phyloP scores from a whole-genome alignment of 2,329 filamentous ascomycete species.

The Penicillium fuscoglaucum region DNA sequence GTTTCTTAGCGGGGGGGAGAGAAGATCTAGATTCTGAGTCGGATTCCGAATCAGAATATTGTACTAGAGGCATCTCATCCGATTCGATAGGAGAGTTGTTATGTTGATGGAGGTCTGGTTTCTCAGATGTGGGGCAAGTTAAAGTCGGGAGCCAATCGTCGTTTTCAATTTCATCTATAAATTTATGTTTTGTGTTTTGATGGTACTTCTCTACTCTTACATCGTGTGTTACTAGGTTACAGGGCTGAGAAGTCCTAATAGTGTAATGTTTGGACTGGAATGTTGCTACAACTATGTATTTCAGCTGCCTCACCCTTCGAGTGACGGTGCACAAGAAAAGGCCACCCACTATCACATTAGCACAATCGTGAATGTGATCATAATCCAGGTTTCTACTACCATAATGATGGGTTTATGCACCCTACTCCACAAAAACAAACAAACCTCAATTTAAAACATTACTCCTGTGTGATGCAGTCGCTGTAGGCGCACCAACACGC shows the following conservation, averaged over 20 bases:
- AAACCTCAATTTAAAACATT: background rate
- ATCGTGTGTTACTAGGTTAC: too few relatives aligned
- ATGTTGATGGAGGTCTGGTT: slow-evolving; percentile 2
- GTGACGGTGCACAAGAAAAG: background rate
- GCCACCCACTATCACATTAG: background rate
- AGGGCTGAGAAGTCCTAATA: background rate
- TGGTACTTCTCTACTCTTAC: background rate
- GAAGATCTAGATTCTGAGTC: slow-evolving; percentile 31
- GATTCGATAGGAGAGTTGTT: background rate
- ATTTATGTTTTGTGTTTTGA: background rate
- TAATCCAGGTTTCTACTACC: background rate
- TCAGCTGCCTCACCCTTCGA: background rate
- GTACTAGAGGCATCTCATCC: slow-evolving; percentile 60
- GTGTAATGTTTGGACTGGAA: background rate
- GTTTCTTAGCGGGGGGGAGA: slow-evolving; percentile 27
- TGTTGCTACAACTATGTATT: background rate
- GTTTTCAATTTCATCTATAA: background rate
- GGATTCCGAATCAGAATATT: slow-evolving; percentile 57
- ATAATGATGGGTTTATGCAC: too few relatives aligned
- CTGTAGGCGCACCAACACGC: background rate
- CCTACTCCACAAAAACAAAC: background rate
- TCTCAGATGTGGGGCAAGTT: background rate
- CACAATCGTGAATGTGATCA: background rate
- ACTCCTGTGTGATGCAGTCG: background rate
- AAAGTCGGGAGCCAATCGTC: background rate